Conservation (phyloP, 768 basidiomycete genomes). For the Clitopilus passeckerianus region DNA sequence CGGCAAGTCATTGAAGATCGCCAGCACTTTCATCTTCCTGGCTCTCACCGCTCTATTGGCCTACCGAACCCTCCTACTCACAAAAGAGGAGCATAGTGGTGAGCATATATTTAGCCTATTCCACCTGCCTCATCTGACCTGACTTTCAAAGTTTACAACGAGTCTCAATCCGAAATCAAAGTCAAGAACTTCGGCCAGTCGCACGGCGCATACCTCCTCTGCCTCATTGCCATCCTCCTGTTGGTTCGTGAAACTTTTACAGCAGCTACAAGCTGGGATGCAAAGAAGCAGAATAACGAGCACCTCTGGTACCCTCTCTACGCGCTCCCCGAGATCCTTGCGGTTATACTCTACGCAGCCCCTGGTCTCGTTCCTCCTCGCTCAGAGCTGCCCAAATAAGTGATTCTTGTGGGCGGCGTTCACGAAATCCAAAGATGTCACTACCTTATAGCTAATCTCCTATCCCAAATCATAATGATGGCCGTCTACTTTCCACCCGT, state of each 20-base stretch:
- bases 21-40: slow-evolving; percentile 17
- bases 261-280: slow-evolving; percentile 13
- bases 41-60: slow-evolving; percentile 15
- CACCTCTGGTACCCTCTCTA: slow-evolving; percentile 20
- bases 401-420: neutral
- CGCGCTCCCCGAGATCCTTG: slow-evolving; percentile 18
- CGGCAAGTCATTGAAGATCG: slow-evolving; percentile 12
- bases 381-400: slow-evolving; percentile 4
- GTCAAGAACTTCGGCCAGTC: slow-evolving; percentile 6
- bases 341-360: slow-evolving; percentile 12
- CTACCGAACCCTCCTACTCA: slow-evolving; percentile 11
- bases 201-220: slow-evolving; percentile 15
- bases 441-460: neutral
- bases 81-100: slow-evolving; percentile 5
- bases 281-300: slow-evolving; percentile 13
- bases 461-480: neutral
- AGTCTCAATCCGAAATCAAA: neutral
- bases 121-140: neutral
- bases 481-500: neutral
- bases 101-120: neutral
- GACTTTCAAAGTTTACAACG: neutral
- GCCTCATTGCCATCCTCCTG: slow-evolving; percentile 14
- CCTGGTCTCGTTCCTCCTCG: slow-evolving; percentile 17
- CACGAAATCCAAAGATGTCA: neutral
- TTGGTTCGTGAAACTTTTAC: slow-evolving; percentile 16